Evolutionary conservation across 768 basidiomycete species (phyloP).

Genomic region (Mycena sanguinolenta): DNA sequence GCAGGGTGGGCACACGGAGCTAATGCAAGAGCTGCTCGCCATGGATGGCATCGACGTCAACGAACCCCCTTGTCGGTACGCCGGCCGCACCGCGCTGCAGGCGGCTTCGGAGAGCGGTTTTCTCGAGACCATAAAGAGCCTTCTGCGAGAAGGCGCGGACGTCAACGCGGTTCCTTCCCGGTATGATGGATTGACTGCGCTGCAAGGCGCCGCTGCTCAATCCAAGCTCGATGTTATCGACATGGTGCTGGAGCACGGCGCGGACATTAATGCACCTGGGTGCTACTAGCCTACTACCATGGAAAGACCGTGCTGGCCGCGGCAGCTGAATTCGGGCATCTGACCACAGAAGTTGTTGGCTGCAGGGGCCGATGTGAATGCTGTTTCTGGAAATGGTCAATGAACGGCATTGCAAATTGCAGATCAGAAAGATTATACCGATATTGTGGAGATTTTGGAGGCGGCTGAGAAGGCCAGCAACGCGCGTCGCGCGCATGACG

Average conservation of each 20-base stretch:
- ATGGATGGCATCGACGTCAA: conserved; percentile 31
- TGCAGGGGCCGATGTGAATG: conserved; percentile 28
- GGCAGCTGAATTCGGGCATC: conserved; percentile 14
- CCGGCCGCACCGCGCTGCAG: conserved; percentile 32
- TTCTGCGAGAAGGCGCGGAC: conserved; percentile 17
- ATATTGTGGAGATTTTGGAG: conserved; percentile 27
- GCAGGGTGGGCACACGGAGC: conserved; percentile 18
- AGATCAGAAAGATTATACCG: conserved; percentile 22
- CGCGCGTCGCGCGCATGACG: neutral
- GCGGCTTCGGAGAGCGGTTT: conserved; percentile 19
- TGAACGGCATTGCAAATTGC: conserved; percentile 30
- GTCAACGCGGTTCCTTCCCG: conserved; percentile 23
- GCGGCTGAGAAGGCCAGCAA: conserved; percentile 15
- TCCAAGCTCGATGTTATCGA: conserved; percentile 22
- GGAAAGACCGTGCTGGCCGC: conserved; percentile 21
- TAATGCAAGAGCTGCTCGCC: conserved; percentile 17
- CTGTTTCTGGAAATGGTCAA: conserved; percentile 22
- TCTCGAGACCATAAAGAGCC: conserved; percentile 6
- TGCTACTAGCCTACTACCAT: conserved; percentile 34
- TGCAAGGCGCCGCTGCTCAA: conserved; percentile 20
- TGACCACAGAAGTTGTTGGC: conserved; percentile 19
- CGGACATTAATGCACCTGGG: conserved; percentile 30
- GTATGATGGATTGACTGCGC: conserved; percentile 30
- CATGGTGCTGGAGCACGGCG: conserved; percentile 25
- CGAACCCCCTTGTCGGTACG: conserved; percentile 20